Percentiles rank a stretch among this genome's conserved stretches.
phyloP scores from a whole-genome alignment of 495 filamentous ascomycete species.

The Apiosordaria backusii region DNA sequence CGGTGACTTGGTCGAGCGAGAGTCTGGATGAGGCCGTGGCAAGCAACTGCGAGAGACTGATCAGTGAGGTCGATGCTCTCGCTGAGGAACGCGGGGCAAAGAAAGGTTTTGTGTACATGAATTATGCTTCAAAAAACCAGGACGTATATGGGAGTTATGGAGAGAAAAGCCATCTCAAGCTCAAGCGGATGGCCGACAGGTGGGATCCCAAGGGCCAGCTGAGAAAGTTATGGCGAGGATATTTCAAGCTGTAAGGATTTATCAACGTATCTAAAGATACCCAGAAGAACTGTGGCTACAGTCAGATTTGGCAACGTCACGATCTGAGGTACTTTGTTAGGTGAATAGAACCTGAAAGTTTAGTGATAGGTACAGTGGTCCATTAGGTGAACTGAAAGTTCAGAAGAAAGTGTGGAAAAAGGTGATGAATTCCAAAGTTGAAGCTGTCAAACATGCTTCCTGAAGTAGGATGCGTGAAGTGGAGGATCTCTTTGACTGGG shows the following conservation, averaged over 20 bases:
- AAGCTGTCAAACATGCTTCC: no score
- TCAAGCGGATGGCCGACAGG: slow-evolving; percentile 37
- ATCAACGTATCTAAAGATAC: no score
- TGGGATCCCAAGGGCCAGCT: slow-evolving; percentile 45
- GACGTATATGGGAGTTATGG: slow-evolving; percentile 46
- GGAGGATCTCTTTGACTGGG: no score
- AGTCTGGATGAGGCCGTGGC: slow-evolving; percentile 30
- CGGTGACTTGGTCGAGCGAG: slow-evolving; percentile 15
- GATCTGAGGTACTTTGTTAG: no score
- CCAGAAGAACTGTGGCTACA: no score
- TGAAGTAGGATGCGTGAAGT: no score
- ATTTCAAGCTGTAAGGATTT: slow-evolving; percentile 40
- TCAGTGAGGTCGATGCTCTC: slow-evolving; percentile 32
- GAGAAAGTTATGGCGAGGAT: slow-evolving; percentile 40
- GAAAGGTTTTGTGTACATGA: slow-evolving; percentile 57
- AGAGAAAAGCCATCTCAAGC: slow-evolving; percentile 28
- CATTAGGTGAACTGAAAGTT: no score
- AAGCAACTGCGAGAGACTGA: slow-evolving; percentile 27
- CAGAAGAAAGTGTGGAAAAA: no score
- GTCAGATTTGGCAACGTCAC: no score
- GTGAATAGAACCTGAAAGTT: no score
- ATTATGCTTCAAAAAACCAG: slow-evolving; percentile 44
- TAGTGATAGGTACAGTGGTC: no score
- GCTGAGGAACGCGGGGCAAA: slow-evolving; percentile 42
- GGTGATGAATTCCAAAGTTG: no score